Evolutionary conservation across 2,329 filamentous ascomycete genomes (phyloP).

Genomic region (Dryadomyces quercus-mongolicae): DNA sequence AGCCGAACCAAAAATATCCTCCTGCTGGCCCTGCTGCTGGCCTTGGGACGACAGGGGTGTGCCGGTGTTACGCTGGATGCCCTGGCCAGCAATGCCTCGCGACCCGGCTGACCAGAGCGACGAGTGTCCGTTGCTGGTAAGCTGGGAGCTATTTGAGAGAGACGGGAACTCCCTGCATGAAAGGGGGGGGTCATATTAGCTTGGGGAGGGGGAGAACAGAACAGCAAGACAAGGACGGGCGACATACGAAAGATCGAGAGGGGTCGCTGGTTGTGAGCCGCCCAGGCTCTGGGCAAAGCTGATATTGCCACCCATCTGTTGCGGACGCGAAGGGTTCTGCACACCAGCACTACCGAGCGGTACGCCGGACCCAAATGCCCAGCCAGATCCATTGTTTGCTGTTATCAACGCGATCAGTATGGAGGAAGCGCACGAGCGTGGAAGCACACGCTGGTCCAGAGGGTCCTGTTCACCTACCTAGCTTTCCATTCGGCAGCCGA

Average conservation of each 20-base stretch:
- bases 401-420: slow-evolving; percentile 7
- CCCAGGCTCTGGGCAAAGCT: slow-evolving; percentile 57
- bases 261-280: slow-evolving; percentile 49
- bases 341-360: slow-evolving; percentile 45
- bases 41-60: slow-evolving; percentile 31
- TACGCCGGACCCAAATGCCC: slow-evolving; percentile 50
- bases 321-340: slow-evolving; percentile 31
- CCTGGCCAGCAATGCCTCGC: slow-evolving; percentile 33
- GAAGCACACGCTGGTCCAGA: neutral
- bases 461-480: slow-evolving; percentile 46
- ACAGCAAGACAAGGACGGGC: neutral
- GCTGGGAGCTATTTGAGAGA: slow-evolving; percentile 47
- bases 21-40: slow-evolving; percentile 26
- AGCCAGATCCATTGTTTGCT: slow-evolving; percentile 42
- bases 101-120: slow-evolving; percentile 44
- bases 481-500: slow-evolving; percentile 53
- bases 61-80: slow-evolving; percentile 35
- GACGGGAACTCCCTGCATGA: slow-evolving; percentile 52
- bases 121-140: slow-evolving; percentile 33
- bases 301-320: slow-evolving; percentile 43
- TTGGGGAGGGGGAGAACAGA: neutral
- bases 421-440: neutral
- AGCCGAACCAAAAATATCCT: slow-evolving; percentile 28
- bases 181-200: slow-evolving; percentile 8
- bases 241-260: slow-evolving; percentile 53